Base-by-base conservation (phyloP, 2,329 filamentous ascomycete genomes). In the Tolypocladium tropicale region DNA sequence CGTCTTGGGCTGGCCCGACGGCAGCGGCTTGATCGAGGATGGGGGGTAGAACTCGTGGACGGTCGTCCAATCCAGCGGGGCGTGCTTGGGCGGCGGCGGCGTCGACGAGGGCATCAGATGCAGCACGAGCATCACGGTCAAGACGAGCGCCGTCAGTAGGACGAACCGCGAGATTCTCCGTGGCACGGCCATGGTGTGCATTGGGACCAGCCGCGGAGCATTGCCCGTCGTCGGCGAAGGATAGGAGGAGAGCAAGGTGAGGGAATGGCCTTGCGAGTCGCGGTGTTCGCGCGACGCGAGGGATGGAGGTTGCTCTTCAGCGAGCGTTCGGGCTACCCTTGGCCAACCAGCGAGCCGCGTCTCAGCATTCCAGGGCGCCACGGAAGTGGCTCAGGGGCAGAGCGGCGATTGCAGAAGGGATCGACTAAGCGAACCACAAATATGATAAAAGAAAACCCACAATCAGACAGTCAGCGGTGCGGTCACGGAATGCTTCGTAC, bases 11-110 rank as follows among this genome's bases (percentile, higher is more conserved):
- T 50, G 56, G 16, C 59, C 70, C 2, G 60, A 56, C 1, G 72
- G 71, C 1, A 71, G 56, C 23, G 65, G 62, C 58, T 66, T 67
- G 59, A 72, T 66, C 6, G 66, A 63, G 1, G 60, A 37, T 7
- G 68, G 67, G 5, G 69, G 69, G 57, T 69, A 55, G 48, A 66
- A 64, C 21, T 66, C 60, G 12, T 55, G 55, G 1, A 64, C 59
- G 0, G 55, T 56, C 1, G 67, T 58, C 71, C 72, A 74, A 56
- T 72, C 63, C 57, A 68, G 65, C 18, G 61, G 60, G 51, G 66
- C 65, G 56, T 67, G 68, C 14, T 39, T 53, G 16, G 62, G 53
- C 32, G 6, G 37, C n/a, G 48, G 39, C 3, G 49, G 11, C 28
- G 50, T 18, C n/a, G 50, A 25, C 53, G 57, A 51, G 25, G 58